Evolutionary conservation across 2,329 filamentous ascomycete genomes (phyloP).

Genomic region (Xylaria sp.): DNA sequence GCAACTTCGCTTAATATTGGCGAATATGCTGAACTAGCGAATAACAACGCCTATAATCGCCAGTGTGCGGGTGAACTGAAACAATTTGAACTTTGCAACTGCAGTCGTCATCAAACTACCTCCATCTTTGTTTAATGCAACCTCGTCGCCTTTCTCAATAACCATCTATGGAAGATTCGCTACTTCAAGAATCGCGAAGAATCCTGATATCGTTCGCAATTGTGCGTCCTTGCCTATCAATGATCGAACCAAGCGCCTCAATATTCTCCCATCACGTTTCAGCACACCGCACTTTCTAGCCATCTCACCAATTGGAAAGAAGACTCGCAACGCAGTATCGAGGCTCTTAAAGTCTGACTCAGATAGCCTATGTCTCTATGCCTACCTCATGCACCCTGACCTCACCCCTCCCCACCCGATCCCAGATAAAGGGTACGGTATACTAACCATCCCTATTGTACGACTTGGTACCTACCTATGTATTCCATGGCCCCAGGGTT

Average conservation of each 20-base stretch:
- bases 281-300: slow-evolving; percentile 37
- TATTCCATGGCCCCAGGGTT: slow-evolving; percentile 3
- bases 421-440: slow-evolving; percentile 6
- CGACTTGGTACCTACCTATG: slow-evolving; percentile 24
- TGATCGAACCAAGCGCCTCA: background rate
- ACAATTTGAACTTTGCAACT: slow-evolving; percentile 19
- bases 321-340: slow-evolving; percentile 2
- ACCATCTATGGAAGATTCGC: background rate
- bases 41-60: slow-evolving; percentile 16
- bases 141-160: background rate
- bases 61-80: slow-evolving; percentile 27
- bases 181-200: background rate
- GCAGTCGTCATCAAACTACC: background rate
- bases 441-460: background rate
- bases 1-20: slow-evolving; percentile 33
- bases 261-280: slow-evolving; percentile 25
- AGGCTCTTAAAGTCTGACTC: slow-evolving; percentile 34
- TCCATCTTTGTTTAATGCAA: background rate
- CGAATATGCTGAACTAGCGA: slow-evolving; percentile 20
- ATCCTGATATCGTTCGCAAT: background rate
- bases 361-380: slow-evolving; percentile 28
- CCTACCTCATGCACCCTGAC: background rate
- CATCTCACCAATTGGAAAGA: slow-evolving; percentile 31
- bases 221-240: background rate
- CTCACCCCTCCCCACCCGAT: background rate